Evolutionary conservation across 306 rosid species (phyloP).

Genomic region (Quercus gilva): DNA sequence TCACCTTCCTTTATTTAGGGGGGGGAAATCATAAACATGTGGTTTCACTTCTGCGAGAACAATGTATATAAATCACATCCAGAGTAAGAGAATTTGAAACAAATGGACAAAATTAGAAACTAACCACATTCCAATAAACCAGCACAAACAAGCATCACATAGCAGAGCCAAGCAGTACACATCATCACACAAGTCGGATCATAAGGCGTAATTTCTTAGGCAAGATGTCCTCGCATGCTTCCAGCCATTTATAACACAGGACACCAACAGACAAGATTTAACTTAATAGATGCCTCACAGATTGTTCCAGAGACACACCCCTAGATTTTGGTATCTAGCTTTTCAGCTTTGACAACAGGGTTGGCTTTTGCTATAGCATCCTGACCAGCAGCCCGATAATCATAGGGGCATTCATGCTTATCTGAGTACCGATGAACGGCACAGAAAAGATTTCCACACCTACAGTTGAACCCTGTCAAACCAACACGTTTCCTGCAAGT

Average conservation of each 20-base stretch:
- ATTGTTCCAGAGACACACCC: background rate
- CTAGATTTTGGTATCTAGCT: constrained; percentile 36
- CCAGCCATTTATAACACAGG: constrained; percentile 7
- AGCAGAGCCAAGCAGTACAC: background rate
- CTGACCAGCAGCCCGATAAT: constrained; percentile 30
- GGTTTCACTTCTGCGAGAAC: background rate
- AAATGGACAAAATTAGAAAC: background rate
- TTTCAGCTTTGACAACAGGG: constrained; percentile 43
- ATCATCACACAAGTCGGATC: background rate
- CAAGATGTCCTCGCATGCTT: constrained; percentile 12
- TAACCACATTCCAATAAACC: background rate
- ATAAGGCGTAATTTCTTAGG: constrained; percentile 1
- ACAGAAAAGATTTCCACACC: constrained; percentile 42
- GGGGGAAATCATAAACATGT: background rate
- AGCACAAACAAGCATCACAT: constrained; percentile 3
- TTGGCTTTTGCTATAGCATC: constrained; percentile 45
- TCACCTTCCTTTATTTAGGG: too few relatives aligned
- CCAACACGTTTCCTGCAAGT: constrained; percentile 45
- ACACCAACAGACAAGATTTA: constrained; percentile 6
- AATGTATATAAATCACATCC: background rate
- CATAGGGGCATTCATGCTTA: constrained; percentile 35
- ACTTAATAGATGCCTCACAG: background rate
- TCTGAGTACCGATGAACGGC: constrained; percentile 42
- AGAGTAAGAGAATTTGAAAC: too few relatives aligned
- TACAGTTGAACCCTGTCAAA: constrained; percentile 40